Evolutionary conservation across 164 flowering plant species (phyloP), one percentile per base, ranked within the genome.

Genomic region (Vitis riparia): DNA sequence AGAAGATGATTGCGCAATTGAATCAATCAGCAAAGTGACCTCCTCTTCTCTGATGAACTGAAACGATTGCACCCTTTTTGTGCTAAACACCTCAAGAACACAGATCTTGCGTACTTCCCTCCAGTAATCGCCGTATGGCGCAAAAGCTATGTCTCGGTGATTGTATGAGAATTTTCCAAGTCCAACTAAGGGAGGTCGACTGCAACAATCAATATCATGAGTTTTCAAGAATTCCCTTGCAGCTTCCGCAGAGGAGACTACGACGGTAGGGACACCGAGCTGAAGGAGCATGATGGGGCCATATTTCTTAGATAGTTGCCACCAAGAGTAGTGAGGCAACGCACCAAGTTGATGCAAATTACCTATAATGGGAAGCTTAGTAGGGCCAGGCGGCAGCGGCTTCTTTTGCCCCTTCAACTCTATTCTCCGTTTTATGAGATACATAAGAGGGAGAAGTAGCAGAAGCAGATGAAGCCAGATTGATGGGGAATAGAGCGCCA

Each of bases 211-310:
- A 23, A 61, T 71, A 27, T 85, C 85, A 52, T 79, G 75, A 8
- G 52, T 62, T 15, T 77, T 70, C 2, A 85, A 27, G 17, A 74
- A 73, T 15, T 74, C 73, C 47, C 64, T 78, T 9, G 88, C 88
- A 7, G 74, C 72, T 17, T 80, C 75, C 3, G 81, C 66, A 0
- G 86, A 82, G 1, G 84, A 85, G 32, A 85, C 44, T 0, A 82
- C 64, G 0, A 79, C 10, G 3, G 52, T 51, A 13, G 81, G 76
- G 1, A 67, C n/a, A 0, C 88, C 88, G 9, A 85, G 75, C 5
- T 75, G 62, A 0, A 85, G 69, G 29, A 65, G 76, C 75, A 80
- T 76, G 37, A 81, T 65, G 2, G 81, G 75, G 29, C 83, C 83
- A 37, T 75, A 67, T 55, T 58, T 66, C 13, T 62, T 19, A n/a